These are phyloP conservation scores for Bipolaris gigantea DNA, from an alignment of 2,329 filamentous ascomycete species.

Conservation along the genomic window DNA sequence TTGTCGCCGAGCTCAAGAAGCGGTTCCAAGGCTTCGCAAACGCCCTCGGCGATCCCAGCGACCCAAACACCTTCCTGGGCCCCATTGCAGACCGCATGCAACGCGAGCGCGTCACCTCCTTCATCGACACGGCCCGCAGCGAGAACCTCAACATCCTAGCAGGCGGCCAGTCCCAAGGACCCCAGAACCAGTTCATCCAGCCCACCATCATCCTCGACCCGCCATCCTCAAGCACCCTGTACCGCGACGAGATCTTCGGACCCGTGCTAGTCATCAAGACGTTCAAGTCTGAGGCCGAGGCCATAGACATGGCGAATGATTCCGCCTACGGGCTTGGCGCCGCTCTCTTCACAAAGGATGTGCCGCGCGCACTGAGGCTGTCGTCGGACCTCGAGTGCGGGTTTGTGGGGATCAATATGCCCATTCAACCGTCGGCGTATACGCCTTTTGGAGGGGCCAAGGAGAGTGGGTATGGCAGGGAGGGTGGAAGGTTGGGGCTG, in stretches of 20 bases:
- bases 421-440: not conserved
- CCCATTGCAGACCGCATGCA: constrained; percentile 2
- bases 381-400: constrained; percentile 24
- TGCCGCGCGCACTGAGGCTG: constrained; percentile 20
- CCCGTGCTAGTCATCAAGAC: constrained; percentile 34
- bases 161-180: constrained; percentile 2
- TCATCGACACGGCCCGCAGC: not conserved
- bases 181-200: constrained; percentile 2
- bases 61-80: not conserved
- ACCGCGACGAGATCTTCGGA: constrained; percentile 37
- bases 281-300: constrained; percentile 41
- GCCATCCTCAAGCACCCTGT: not conserved
- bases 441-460: constrained; percentile 5
- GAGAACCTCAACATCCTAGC: constrained; percentile 20
- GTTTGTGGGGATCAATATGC: constrained; percentile 22
- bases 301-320: constrained; percentile 37
- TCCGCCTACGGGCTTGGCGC: constrained; percentile 31
- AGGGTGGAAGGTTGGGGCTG: not conserved
- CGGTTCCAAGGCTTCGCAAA: not conserved
- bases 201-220: constrained; percentile 4
- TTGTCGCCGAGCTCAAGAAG: constrained; percentile 10
- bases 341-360: constrained; percentile 15
- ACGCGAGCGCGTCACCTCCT: not conserved
- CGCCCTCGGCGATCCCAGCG: not conserved
- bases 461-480: constrained; percentile 6